Evolutionary conservation across 2,329 filamentous ascomycete species (phyloP).

Genomic region (Xylariaceae sp.): DNA sequence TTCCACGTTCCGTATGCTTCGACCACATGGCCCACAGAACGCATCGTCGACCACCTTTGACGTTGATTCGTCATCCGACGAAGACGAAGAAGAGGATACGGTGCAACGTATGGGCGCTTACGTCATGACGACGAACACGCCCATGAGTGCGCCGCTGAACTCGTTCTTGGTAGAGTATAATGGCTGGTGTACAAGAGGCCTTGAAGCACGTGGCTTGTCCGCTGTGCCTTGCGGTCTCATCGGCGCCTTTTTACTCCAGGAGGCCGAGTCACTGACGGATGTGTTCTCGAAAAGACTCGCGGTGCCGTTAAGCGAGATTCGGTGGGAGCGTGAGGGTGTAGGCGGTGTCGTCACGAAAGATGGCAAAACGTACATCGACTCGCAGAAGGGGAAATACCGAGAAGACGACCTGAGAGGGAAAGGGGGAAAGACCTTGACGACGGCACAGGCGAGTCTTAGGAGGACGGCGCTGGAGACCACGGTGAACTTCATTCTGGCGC

Average conservation of each 20-base stretch:
- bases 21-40: constrained; percentile 64
- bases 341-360: constrained; percentile 61
- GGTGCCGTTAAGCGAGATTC: constrained; percentile 79
- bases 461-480: constrained; percentile 78
- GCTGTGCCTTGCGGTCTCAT: constrained; percentile 77
- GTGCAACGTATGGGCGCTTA: constrained; percentile 76
- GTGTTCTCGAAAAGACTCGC: constrained; percentile 74
- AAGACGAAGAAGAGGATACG: constrained; percentile 58
- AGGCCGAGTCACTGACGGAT: constrained; percentile 68
- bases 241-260: constrained; percentile 74
- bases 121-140: constrained; percentile 76
- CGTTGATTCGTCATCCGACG: constrained; percentile 28
- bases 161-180: constrained; percentile 82
- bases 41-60: constrained; percentile 21
- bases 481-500: constrained; percentile 77
- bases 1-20: constrained; percentile 76
- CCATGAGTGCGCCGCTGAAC: constrained; percentile 77
- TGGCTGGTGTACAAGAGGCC: constrained; percentile 71
- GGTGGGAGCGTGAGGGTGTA: constrained; percentile 80
- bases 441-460: constrained; percentile 70
- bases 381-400: constrained; percentile 47
- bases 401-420: constrained; percentile 25
- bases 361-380: constrained; percentile 58
- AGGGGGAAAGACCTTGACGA: constrained; percentile 54
- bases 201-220: constrained; percentile 68